Base-by-base conservation (phyloP, 345 rosid species). In the Gossypium anomalum region DNA sequence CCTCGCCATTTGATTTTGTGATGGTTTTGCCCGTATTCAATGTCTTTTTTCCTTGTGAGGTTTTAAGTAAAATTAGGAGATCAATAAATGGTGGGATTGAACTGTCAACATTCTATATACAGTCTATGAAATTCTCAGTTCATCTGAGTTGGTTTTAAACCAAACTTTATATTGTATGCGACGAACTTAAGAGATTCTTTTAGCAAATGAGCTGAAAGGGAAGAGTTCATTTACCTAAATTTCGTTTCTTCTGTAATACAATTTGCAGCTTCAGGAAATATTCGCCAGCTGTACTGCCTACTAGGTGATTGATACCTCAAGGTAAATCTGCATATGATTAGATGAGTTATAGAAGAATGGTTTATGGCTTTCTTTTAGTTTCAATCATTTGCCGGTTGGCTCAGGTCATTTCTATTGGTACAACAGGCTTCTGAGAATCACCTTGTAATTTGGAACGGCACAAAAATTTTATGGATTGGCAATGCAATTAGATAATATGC, bases 251-350 rank as follows among this genome's bases (percentile, higher is more conserved):
- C 47, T 60, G 25, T 59, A 22, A 44, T 78, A 56, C 60, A 77
- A 47, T 78, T 34, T 76, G 64, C 94, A 96, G 98, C 97, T 45
- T 86, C 99, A 0, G 98, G 98, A 78, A 96, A 96, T 81, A 85
- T 96, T 80, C 95, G 99, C 65, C 99, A 96, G 82, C 95, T 96
- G 49, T 96, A 96, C 88, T 92, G 99, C 82, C 92, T 96, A 44
- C 99, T 93, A 85, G 90, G 97, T 27, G 98, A 96, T 57, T 93
- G 76, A 85, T 80, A 61, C 34, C 62, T 23, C 44, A 48, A 2
- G 78, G 57, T 52, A 71, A 20, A 57, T 0, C 29, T n/a, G 67
- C 67, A 25, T 38, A 25, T 38, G 71, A 69, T 64, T 47, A 51
- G 41, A 66, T 55, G 71, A 74, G 80, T 51, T 63, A 77, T n/a